Evolutionary conservation across 805 yeast genomes (phyloP), one percentile per base, ranked within the genome.

Genomic region (Dipodascus geniculatus): DNA sequence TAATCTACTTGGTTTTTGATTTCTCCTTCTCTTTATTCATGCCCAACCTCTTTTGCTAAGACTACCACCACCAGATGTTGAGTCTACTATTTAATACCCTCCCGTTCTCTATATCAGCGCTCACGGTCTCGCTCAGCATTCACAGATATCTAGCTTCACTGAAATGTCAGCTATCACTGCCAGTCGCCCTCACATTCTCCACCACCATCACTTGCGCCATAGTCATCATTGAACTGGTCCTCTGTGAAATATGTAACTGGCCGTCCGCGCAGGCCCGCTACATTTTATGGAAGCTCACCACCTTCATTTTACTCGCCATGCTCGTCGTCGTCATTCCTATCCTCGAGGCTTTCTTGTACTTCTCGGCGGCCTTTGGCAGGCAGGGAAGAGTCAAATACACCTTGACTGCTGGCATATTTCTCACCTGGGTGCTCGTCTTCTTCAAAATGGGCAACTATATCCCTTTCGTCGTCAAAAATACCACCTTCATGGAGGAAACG

Each of bases 191-290:
- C 19, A 9, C 52, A 33, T 58, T 57, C 31, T 55, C 52, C 50
- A 19, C 52, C 14, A 57, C 66, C 1, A 49, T 61, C 9, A 49
- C 58, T 16, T 28, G 54, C 16, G 52, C 65, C 8, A 35, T 57
- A 3, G 62, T 65, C n/a, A 55, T 69, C 6, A 62, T 65, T 31
- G 66, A 67, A 57, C 65, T 71, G 42, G 72, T 68, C 8, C 60
- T 71, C 42, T 70, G 73, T 57, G 75, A 71, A 53, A 67, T 71
- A 28, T 54, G 58, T 44, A 56, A 55, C 23, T 62, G 63, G 63
- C 24, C 55, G 11, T 49, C 42, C 53, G 53, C 58, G 28, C 55
- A 42, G 51, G 56, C 60, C 22, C 58, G 66, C 33, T 53, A 53
- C 38, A 50, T 59, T 31, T 57, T 59, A 17, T 69, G 67, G 68